phyloP scores from a whole-genome alignment of 257 asterid genomes.

The Solanum tarapatanum region DNA sequence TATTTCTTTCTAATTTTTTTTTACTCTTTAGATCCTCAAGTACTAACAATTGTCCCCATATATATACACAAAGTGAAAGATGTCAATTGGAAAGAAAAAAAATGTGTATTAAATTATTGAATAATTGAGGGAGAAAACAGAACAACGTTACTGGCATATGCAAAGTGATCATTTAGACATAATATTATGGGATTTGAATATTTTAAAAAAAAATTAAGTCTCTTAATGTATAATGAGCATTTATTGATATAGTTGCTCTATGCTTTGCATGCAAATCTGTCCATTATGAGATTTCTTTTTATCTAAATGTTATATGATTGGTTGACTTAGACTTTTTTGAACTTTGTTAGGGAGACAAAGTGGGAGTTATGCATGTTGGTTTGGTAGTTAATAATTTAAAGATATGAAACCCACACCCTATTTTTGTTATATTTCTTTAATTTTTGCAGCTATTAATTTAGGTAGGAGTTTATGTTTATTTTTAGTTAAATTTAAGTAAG shows the following conservation, averaged over 20 bases:
- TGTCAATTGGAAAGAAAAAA: not conserved
- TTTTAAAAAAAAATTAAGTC: not conserved
- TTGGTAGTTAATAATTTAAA: slow-evolving; percentile 18
- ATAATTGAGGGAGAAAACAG: not conserved
- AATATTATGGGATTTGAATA: slow-evolving; percentile 20
- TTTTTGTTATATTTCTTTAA: not conserved
- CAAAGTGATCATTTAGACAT: slow-evolving; percentile 32
- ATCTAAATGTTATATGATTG: slow-evolving; percentile 20
- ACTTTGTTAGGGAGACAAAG: slow-evolving; percentile 60
- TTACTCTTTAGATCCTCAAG: not conserved
- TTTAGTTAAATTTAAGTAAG: not conserved
- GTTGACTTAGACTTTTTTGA: slow-evolving; percentile 43
- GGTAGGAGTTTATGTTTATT: not conserved
- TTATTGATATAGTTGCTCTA: slow-evolving; percentile 4
- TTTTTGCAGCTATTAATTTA: not conserved
- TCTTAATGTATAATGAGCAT: slow-evolving; percentile 20
- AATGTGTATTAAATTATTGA: not conserved
- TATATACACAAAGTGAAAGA: not conserved
- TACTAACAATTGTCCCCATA: not conserved
- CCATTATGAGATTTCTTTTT: slow-evolving; percentile 1
- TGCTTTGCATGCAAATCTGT: slow-evolving; percentile 1
- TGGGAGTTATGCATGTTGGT: slow-evolving; percentile 50
- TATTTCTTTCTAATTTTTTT: not conserved
- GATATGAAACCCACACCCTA: not conserved
- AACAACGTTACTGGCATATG: slow-evolving; percentile 29